Conservation (phyloP, 495 filamentous ascomycete genomes). For the Collariella sp. region DNA sequence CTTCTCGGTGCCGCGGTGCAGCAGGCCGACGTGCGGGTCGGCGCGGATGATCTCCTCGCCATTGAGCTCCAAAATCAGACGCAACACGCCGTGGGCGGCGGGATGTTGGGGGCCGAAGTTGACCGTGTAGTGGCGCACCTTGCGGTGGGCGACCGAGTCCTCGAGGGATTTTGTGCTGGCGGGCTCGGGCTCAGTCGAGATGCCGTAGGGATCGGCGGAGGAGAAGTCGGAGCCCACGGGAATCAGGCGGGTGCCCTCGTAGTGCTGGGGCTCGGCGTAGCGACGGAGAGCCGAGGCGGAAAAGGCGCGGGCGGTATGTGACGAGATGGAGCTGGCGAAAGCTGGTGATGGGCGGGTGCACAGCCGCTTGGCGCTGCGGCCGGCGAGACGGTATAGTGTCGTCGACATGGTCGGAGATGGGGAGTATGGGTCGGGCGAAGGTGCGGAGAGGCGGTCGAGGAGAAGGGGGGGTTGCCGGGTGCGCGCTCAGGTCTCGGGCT, state of each 20-base stretch:
- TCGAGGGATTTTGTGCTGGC: constrained; percentile 43
- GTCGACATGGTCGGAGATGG: constrained; percentile 32
- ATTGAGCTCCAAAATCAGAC: constrained; percentile 94
- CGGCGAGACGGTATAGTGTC: constrained; percentile 46
- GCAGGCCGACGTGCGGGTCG: constrained; percentile 92
- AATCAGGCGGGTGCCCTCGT: constrained; percentile 57
- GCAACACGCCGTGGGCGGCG: constrained; percentile 95
- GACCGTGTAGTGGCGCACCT: constrained; percentile 98
- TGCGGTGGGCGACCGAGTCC: constrained; percentile 53
- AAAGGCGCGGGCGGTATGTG: constrained; percentile 48
- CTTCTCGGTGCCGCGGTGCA: constrained; percentile 98
- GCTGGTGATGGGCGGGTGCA: constrained; percentile 23
- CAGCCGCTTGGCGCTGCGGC: constrained; percentile 48
- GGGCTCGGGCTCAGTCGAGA: constrained; percentile 14
- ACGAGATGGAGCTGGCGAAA: constrained; percentile 10
- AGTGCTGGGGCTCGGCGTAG: constrained; percentile 48
- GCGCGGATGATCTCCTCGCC: constrained; percentile 95
- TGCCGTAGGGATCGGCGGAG: constrained; percentile 36
- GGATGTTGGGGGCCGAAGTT: constrained; percentile 99
- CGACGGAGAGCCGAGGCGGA: constrained; percentile 57
- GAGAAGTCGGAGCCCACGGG: constrained; percentile 59
- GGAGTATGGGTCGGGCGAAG: neutral
- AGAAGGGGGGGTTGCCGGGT: neutral
- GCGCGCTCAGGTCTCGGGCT: neutral
- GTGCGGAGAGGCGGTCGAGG: constrained; percentile 3